A percentile compares a stretch with the other conserved stretches of the same genome.
Evolutionary conservation across 208 protist genomes (phyloP).

Genomic region (Naegleria fowleri): DNA sequence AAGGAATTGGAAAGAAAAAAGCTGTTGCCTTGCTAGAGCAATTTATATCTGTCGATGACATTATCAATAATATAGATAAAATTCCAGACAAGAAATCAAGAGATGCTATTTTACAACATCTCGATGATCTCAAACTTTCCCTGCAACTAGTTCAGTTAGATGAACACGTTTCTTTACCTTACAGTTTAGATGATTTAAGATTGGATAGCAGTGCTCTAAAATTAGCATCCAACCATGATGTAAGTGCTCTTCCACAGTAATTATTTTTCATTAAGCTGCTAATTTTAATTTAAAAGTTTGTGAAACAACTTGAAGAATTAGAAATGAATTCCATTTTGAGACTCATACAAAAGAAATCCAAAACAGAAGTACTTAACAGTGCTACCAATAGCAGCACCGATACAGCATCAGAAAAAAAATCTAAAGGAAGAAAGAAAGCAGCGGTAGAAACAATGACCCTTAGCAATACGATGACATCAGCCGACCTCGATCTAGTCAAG

Average conservation of each 20-base stretch:
- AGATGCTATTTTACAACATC: too few species aligned
- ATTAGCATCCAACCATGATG: neutral
- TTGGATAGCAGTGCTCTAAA: neutral
- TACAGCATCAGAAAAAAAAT: neutral
- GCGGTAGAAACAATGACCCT: neutral
- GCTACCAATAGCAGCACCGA: too few species aligned
- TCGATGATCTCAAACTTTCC: neutral
- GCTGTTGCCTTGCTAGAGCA: conserved; percentile 10
- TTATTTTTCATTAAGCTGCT: neutral
- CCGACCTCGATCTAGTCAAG: neutral
- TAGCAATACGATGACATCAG: neutral
- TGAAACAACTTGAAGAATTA: neutral
- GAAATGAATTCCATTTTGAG: neutral
- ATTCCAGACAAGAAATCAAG: neutral
- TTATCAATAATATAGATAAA: neutral
- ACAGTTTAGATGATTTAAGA: neutral
- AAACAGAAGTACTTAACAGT: neutral
- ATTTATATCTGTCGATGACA: neutral
- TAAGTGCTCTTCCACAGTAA: neutral
- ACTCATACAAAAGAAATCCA: neutral
- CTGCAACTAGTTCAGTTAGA: neutral
- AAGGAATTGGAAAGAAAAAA: conserved; percentile 19
- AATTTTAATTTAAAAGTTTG: neutral
- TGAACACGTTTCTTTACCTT: neutral
- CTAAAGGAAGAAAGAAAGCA: neutral